Evolutionary conservation across 2,329 filamentous ascomycete species (phyloP).

Genomic region (Alternaria brassicae): DNA sequence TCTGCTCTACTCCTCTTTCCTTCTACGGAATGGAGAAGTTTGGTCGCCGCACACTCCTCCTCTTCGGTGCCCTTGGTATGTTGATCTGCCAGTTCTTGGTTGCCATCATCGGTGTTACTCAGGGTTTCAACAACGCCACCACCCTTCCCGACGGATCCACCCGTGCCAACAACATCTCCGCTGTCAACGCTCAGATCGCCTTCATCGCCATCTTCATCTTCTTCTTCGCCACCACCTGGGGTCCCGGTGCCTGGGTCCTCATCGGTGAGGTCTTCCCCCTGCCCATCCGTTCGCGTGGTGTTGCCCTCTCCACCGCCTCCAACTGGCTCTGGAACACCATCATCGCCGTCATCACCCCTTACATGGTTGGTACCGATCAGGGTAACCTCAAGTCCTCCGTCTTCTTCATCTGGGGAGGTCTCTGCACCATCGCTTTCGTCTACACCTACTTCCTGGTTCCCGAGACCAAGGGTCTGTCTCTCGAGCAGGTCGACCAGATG

Average conservation of each 20-base stretch:
- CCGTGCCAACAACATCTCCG: conserved; percentile 39
- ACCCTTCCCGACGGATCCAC: not conserved
- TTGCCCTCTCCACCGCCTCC: conserved; percentile 83
- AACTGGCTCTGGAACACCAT: conserved; percentile 71
- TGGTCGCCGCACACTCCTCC: conserved; percentile 80
- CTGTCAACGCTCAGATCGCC: conserved; percentile 68
- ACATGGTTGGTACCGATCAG: conserved; percentile 70
- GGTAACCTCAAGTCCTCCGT: conserved; percentile 66
- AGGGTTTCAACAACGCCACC: conserved; percentile 21
- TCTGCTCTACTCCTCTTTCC: conserved; percentile 81
- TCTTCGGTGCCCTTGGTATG: conserved; percentile 83
- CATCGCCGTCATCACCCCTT: conserved; percentile 65
- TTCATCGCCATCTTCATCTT: conserved; percentile 94
- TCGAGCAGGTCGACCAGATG: conserved; percentile 84
- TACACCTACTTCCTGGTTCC: conserved; percentile 79
- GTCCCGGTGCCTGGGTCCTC: conserved; percentile 53
- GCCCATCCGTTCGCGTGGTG: conserved; percentile 61
- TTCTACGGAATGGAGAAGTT: conserved; percentile 86
- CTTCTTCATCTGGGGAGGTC: conserved; percentile 53
- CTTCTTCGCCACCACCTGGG: conserved; percentile 72
- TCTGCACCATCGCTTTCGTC: conserved; percentile 60
- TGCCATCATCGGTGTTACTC: conserved; percentile 66
- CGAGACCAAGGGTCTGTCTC: conserved; percentile 76
- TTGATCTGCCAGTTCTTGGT: conserved; percentile 86
- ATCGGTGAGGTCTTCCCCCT: conserved; percentile 84